Evolutionary conservation across 257 asterid genomes (phyloP).

Genomic region (Linaria vulgaris): DNA sequence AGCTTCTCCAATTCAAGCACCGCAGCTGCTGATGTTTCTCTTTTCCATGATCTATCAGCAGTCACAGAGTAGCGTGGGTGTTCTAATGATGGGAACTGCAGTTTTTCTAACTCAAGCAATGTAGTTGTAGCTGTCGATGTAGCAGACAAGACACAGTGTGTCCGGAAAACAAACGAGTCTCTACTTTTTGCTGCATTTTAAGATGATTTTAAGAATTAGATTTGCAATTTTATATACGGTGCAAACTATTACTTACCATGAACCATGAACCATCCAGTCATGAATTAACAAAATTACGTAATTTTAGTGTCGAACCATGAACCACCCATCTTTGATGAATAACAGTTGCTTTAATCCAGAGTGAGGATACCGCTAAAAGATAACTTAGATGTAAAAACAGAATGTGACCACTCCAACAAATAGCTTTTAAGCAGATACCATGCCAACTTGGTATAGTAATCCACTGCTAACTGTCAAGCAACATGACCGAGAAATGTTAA

Average conservation of each 20-base stretch:
- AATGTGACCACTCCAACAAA: neutral
- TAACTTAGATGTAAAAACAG: neutral
- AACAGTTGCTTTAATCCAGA: neutral
- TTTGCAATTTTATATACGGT: constrained; percentile 21
- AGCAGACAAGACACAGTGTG: constrained; percentile 71
- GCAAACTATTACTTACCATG: constrained; percentile 1
- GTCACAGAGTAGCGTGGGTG: constrained; percentile 46
- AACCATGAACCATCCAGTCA: constrained; percentile 3
- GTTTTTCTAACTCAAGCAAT: constrained; percentile 68
- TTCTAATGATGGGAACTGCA: constrained; percentile 56
- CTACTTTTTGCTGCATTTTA: constrained; percentile 72
- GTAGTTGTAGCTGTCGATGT: constrained; percentile 55
- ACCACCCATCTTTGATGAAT: neutral
- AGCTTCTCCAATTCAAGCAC: constrained; percentile 65
- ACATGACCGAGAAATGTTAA: too few relatives aligned
- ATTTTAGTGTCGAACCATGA: constrained; percentile 3
- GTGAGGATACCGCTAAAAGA: neutral
- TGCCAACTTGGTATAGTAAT: too few relatives aligned
- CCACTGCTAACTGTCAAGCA: too few relatives aligned
- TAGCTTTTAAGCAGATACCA: too few relatives aligned
- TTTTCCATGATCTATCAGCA: constrained; percentile 55
- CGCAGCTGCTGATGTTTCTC: constrained; percentile 45
- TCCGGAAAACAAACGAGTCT: constrained; percentile 49
- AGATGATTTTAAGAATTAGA: constrained; percentile 25
- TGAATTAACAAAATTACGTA: neutral